Base-by-base conservation (phyloP, 2,329 filamentous ascomycete species). In the Fusarium sp. region DNA sequence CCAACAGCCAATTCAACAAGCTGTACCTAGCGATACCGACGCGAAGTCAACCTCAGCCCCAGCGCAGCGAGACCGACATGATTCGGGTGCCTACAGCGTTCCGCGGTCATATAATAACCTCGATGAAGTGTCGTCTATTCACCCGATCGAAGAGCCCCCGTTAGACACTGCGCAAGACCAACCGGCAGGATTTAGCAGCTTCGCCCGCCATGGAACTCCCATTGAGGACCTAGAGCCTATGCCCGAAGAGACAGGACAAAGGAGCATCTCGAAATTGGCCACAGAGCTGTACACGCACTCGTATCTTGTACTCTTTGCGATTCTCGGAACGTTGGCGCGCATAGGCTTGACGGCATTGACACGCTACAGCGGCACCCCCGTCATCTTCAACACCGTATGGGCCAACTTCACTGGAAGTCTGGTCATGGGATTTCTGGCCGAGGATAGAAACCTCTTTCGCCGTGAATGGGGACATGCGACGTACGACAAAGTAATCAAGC, bases 331-430 rank as follows among this genome's bases (percentile, higher is more conserved):
- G 0, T 83, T 97, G 23, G 91, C 92, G 1, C 86, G 94, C 10
- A 78, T 97, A 1, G 93, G 93, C 4, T 77, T 97, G 8, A 86
- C 93, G 71, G 88, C 89, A 42, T 77, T 97, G 47, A 95, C 92
- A 0, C 85, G 82, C 52, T 97, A 96, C 72, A 87, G 90, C 2
- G 89, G 88, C 19, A 86, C 90, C 0, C 92, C 93, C 0, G 79
- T 95, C 19, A 79, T 86, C 6, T 93, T 91, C 51, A 84, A 86
- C 46, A 88, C 90, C 2, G 76, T 96, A 19, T 98, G 94, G 94
- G 88, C 93, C 57, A 97, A 98, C 70, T 88, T 97, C 42, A 86
- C 81, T 2, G 94, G 94, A 2, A 90, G 90, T 51, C 72, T 96
- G 0, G 66, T 96, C 54, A 90, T 98, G 85, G 94, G 95, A 3